phyloP scores from a whole-genome alignment of 2,329 filamentous ascomycete genomes.

The Monilinia fructigena region DNA sequence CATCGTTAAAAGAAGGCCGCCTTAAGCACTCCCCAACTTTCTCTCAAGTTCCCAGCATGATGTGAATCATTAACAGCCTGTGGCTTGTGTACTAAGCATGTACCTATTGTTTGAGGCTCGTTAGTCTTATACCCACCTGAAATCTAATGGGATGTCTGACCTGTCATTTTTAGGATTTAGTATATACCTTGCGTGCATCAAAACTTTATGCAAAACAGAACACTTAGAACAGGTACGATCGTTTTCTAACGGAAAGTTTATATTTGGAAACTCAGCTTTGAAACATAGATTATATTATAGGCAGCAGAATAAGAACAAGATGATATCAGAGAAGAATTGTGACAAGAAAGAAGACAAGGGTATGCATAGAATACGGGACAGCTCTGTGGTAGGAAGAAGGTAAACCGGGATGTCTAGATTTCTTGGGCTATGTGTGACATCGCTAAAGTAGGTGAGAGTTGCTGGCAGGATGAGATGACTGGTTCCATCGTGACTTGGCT shows the following conservation, averaged over 20 bases:
- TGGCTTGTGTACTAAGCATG: slow-evolving; percentile 5
- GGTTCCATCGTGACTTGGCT: slow-evolving; percentile 11
- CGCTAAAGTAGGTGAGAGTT: slow-evolving; percentile 13
- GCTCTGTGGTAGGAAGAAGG: slow-evolving; percentile 3
- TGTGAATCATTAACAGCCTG: slow-evolving; percentile 15
- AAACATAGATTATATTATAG: background rate
- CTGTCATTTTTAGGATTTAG: slow-evolving; percentile 19
- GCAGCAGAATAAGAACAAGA: slow-evolving; percentile 20
- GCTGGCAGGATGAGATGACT: slow-evolving; percentile 17
- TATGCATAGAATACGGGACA: slow-evolving; percentile 21
- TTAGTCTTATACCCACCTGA: background rate
- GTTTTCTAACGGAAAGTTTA: slow-evolving; percentile 9
- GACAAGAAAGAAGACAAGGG: background rate
- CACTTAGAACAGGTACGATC: slow-evolving; percentile 10
- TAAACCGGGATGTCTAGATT: slow-evolving; percentile 7
- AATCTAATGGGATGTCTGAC: slow-evolving; percentile 19
- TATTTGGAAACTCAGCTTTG: slow-evolving; percentile 17
- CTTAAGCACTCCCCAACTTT: slow-evolving; percentile 17
- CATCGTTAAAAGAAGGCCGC: slow-evolving; percentile 14
- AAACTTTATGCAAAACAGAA: slow-evolving; percentile 10
- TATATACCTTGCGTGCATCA: slow-evolving; percentile 19
- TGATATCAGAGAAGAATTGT: background rate
- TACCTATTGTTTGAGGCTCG: slow-evolving; percentile 18
- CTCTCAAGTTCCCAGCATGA: background rate
- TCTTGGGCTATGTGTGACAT: slow-evolving; percentile 7